phyloP scores from a whole-genome alignment of 176 grass and related monocot genomes.

The Ananas comosus region DNA sequence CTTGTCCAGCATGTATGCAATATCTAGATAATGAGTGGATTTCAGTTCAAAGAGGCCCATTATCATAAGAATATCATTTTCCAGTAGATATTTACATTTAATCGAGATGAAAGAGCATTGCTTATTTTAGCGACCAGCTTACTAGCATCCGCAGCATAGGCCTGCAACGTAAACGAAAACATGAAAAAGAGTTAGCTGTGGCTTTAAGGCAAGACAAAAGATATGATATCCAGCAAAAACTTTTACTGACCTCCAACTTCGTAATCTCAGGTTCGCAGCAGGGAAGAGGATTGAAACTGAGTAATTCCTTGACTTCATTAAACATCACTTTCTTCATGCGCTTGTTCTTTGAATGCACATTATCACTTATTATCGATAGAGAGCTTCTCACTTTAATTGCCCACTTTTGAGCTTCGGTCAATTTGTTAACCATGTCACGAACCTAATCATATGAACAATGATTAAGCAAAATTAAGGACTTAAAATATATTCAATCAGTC shows the following conservation, averaged over 20 bases:
- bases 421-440: slow-evolving; percentile 47
- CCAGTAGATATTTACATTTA: slow-evolving; percentile 39
- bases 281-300: slow-evolving; percentile 29
- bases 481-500: background rate
- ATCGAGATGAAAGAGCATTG: slow-evolving; percentile 46
- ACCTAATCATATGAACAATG: slow-evolving; percentile 32
- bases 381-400: slow-evolving; percentile 36
- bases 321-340: slow-evolving; percentile 52
- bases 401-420: slow-evolving; percentile 61
- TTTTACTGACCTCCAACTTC: slow-evolving; percentile 52
- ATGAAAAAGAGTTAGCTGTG: slow-evolving; percentile 17
- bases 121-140: slow-evolving; percentile 54
- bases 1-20: background rate
- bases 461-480: background rate
- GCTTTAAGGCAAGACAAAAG: slow-evolving; percentile 1
- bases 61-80: background rate
- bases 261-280: slow-evolving; percentile 41
- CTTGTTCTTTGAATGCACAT: slow-evolving; percentile 17
- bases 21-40: background rate
- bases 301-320: slow-evolving; percentile 52
- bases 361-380: slow-evolving; percentile 48
- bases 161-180: slow-evolving; percentile 37
- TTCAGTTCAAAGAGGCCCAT: too few relatives aligned
- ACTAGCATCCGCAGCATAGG: slow-evolving; percentile 44
- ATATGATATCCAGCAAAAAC: background rate